These are phyloP conservation scores for Atkinsonella hypoxylon DNA, from an alignment of 2,329 filamentous ascomycete species.

Conservation along the genomic window DNA sequence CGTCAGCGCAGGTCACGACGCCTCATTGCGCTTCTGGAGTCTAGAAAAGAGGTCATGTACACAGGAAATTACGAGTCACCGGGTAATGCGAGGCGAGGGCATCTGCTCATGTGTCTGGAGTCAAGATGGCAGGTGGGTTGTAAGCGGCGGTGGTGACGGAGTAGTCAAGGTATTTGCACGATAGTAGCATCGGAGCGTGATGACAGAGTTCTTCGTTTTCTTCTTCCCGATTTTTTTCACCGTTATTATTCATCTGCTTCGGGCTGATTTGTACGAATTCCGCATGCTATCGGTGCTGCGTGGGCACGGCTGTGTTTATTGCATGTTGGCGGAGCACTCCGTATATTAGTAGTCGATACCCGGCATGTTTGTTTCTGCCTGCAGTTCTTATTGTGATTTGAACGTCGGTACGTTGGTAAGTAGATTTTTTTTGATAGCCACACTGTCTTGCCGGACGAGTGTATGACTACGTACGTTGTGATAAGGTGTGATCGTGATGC, in stretches of 20 bases:
- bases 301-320: slow-evolving; percentile 7
- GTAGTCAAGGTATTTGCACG: slow-evolving; percentile 83
- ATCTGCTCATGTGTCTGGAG: slow-evolving; percentile 94
- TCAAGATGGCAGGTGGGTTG: slow-evolving; percentile 86
- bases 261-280: slow-evolving; percentile 1
- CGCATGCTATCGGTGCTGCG: slow-evolving; percentile 7
- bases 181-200: slow-evolving; percentile 16
- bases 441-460: no score
- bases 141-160: slow-evolving; percentile 88
- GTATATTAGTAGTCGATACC: slow-evolving; percentile 22
- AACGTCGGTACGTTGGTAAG: no score
- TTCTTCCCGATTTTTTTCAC: not conserved
- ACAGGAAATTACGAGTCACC: slow-evolving; percentile 87
- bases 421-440: no score
- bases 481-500: no score
- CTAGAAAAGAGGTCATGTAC: slow-evolving; percentile 91
- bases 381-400: not conserved
- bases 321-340: slow-evolving; percentile 10
- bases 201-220: not conserved
- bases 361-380: slow-evolving; percentile 11
- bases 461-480: no score
- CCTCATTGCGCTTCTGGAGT: slow-evolving; percentile 91
- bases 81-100: slow-evolving; percentile 90
- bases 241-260: not conserved
- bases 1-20: slow-evolving; percentile 91